Evolutionary conservation across 2,329 filamentous ascomycete genomes (phyloP).

Genomic region (Botrytis paeoniae): DNA sequence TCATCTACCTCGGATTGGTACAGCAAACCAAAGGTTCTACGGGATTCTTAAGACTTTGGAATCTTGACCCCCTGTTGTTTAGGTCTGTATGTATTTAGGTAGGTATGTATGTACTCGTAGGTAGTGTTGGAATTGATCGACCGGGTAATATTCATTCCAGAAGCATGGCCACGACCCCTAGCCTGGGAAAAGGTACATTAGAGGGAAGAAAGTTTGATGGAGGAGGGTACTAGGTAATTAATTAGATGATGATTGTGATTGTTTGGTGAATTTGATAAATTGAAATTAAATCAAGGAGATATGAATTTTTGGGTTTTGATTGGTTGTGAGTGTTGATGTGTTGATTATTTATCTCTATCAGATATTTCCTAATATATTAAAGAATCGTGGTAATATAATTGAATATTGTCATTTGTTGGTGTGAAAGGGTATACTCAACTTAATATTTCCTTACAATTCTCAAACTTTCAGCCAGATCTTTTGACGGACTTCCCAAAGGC

Average conservation of each 20-base stretch:
- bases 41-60: neutral
- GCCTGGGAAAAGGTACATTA: neutral
- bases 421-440: too few species aligned
- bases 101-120: too few species aligned
- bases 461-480: neutral
- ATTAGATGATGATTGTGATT: neutral
- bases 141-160: slow-evolving; percentile 5
- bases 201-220: neutral
- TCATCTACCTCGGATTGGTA: neutral
- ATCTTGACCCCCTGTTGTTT: neutral
- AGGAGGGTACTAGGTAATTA: too few species aligned
- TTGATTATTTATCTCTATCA: neutral
- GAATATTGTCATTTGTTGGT: neutral
- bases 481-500: neutral
- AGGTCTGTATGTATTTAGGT: neutral
- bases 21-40: neutral
- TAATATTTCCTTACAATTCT: neutral
- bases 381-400: rapidly evolving
- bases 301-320: neutral
- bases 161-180: slow-evolving; percentile 3
- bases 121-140: slow-evolving; percentile 3
- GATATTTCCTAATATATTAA: rapidly evolving
- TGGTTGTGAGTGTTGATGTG: neutral
- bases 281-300: neutral
- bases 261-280: neutral